These are phyloP conservation scores for Yarrowia sp. DNA, from an alignment of 805 yeast genomes.

Conservation along the genomic window DNA sequence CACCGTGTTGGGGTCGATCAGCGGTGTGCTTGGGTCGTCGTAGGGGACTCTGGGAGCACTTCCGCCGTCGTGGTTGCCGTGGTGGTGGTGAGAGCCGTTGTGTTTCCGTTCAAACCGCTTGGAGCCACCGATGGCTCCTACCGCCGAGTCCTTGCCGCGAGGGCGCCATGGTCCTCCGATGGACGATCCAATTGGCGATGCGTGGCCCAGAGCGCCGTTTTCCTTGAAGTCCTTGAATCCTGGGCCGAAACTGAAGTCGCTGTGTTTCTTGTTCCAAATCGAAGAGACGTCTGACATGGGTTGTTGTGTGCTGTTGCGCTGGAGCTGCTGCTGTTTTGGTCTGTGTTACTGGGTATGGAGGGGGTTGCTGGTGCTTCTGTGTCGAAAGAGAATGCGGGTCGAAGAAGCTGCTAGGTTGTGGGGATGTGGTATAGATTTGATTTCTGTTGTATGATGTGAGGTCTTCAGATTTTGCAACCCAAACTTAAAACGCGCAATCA, in stretches of 20 bases:
- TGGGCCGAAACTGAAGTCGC: conserved; percentile 21
- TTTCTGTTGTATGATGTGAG: conserved; percentile 21
- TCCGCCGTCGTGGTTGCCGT: conserved; percentile 4
- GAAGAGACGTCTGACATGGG: conserved; percentile 25
- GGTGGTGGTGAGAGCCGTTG: conserved; percentile 11
- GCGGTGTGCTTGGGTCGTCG: conserved; percentile 15
- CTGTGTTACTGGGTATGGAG: background rate
- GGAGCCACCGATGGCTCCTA: conserved; percentile 19
- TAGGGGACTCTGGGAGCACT: conserved; percentile 11
- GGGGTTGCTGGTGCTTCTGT: background rate
- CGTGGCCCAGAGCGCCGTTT: conserved; percentile 94
- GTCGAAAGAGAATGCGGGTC: background rate
- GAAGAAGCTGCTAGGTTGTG: background rate
- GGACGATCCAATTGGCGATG: conserved; percentile 48
- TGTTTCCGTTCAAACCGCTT: conserved; percentile 14
- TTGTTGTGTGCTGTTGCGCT: background rate
- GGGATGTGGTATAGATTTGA: background rate
- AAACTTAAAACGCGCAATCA: conserved; percentile 21
- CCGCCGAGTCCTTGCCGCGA: background rate
- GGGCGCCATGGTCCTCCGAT: conserved; percentile 21
- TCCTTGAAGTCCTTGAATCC: conserved; percentile 80
- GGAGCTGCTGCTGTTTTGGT: too few species aligned
- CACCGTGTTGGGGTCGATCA: conserved; percentile 20
- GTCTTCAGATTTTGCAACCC: conserved; percentile 24
- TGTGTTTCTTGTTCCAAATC: conserved; percentile 25